phyloP scores from a whole-genome alignment of 306 rosid genomes.

The Prunus kanzakura region DNA sequence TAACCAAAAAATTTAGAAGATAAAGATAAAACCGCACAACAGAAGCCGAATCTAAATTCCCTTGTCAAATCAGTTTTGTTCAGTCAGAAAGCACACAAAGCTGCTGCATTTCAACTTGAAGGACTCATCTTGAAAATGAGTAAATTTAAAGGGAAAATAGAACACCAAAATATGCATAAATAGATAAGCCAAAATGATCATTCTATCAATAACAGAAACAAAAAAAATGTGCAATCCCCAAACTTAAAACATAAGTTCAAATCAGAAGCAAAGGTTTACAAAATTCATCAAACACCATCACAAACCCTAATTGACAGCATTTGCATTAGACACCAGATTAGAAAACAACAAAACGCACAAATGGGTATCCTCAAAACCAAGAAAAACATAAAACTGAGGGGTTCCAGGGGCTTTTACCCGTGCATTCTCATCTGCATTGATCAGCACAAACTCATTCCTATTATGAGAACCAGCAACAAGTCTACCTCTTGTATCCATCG shows the following conservation, averaged over 20 bases:
- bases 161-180: neutral
- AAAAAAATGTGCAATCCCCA: neutral
- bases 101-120: neutral
- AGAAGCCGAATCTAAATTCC: neutral
- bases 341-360: neutral
- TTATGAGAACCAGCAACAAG: conserved; percentile 98
- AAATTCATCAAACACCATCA: neutral
- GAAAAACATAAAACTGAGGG: neutral
- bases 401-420: conserved; percentile 42
- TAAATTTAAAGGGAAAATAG: neutral
- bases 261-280: neutral
- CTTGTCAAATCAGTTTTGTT: neutral
- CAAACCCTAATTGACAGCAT: conserved; percentile 22
- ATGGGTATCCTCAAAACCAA: conserved; percentile 4
- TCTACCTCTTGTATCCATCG: conserved; percentile 83
- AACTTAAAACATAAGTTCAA: neutral
- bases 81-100: conserved; percentile 2
- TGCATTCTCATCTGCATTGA: conserved; percentile 94
- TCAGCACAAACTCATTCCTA: conserved; percentile 92
- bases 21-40: neutral
- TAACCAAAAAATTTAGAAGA: conserved; percentile 3
- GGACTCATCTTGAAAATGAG: neutral
- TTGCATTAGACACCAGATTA: conserved; percentile 8
- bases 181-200: neutral
- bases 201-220: conserved; percentile 3